phyloP scores from a whole-genome alignment of 768 basidiomycete species.

The Boletellus ananas region DNA sequence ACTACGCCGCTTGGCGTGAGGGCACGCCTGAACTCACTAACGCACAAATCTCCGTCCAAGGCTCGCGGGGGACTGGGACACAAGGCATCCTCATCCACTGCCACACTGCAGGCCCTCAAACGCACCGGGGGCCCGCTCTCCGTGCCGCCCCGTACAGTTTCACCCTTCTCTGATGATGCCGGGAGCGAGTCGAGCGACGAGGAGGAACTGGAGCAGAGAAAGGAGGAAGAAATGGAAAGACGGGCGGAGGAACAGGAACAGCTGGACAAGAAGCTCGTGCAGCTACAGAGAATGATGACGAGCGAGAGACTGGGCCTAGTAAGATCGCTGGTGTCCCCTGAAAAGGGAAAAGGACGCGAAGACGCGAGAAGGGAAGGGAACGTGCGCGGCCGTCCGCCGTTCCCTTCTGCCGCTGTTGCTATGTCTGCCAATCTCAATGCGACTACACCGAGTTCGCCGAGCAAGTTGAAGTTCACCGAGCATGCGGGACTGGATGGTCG shows the following conservation, averaged over 20 bases:
- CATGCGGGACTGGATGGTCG: slow-evolving; percentile 28
- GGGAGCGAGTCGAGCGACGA: slow-evolving; percentile 59
- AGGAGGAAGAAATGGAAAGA: slow-evolving; percentile 68
- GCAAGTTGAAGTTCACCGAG: slow-evolving; percentile 19
- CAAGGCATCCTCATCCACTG: slow-evolving; percentile 61
- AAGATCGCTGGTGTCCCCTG: slow-evolving; percentile 29
- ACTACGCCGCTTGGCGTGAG: slow-evolving; percentile 61
- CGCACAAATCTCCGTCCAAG: slow-evolving; percentile 46
- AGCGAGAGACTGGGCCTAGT: slow-evolving; percentile 72
- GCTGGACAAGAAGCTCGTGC: slow-evolving; percentile 61
- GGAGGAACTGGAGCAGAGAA: slow-evolving; percentile 47
- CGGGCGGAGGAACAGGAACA: slow-evolving; percentile 64
- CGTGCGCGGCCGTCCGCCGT: slow-evolving; percentile 41
- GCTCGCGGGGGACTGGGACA: slow-evolving; percentile 11
- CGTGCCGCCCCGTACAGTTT: slow-evolving; percentile 38
- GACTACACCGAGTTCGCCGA: slow-evolving; percentile 29
- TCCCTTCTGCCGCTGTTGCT: slow-evolving; percentile 15
- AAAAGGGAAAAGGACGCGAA: slow-evolving; percentile 36
- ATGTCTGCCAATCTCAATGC: slow-evolving; percentile 1
- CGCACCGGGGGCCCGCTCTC: slow-evolving; percentile 23
- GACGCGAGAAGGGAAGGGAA: slow-evolving; percentile 19
- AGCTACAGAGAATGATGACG: slow-evolving; percentile 70
- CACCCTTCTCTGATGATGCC: slow-evolving; percentile 51
- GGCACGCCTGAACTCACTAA: slow-evolving; percentile 67
- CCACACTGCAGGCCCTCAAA: slow-evolving; percentile 58